Evolutionary conservation across 2,329 filamentous ascomycete genomes (phyloP).

Genomic region (Diatrype stigma): DNA sequence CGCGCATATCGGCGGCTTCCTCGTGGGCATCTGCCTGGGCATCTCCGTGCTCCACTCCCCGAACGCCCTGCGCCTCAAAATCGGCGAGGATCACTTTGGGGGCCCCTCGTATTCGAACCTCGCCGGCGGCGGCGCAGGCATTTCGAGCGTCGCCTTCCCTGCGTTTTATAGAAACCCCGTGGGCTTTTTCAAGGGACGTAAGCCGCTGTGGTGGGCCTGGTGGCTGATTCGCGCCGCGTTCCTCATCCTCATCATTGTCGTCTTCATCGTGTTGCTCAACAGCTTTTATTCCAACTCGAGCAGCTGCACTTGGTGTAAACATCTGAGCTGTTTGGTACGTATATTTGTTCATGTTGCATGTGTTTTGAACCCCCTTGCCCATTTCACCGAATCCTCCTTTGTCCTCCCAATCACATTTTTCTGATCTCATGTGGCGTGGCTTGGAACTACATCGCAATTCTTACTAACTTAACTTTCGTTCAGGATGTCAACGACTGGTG

Average conservation of each 20-base stretch:
- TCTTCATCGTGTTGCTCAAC: slow-evolving; percentile 80
- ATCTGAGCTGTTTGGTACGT: slow-evolving; percentile 87
- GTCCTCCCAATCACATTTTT: too few species aligned
- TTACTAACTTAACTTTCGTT: slow-evolving; percentile 1
- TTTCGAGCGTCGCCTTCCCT: slow-evolving; percentile 42
- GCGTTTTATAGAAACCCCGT: slow-evolving; percentile 59
- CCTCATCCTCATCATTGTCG: slow-evolving; percentile 74
- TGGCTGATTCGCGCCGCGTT: slow-evolving; percentile 81
- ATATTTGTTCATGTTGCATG: not conserved
- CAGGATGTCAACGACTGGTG: slow-evolving; percentile 30
- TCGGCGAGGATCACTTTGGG: slow-evolving; percentile 54
- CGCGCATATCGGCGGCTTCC: slow-evolving; percentile 90
- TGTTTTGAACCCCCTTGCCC: not conserved
- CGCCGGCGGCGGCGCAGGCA: slow-evolving; percentile 38
- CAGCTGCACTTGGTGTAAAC: slow-evolving; percentile 89
- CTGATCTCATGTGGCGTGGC: not conserved
- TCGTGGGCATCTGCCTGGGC: slow-evolving; percentile 85
- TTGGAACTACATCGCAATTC: not conserved
- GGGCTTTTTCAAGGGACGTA: slow-evolving; percentile 87
- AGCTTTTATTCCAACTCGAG: slow-evolving; percentile 83
- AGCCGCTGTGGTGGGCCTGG: slow-evolving; percentile 96
- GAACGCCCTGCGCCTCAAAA: slow-evolving; percentile 68
- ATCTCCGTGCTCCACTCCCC: slow-evolving; percentile 87
- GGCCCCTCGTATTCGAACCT: slow-evolving; percentile 60
- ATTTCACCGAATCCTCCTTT: too few species aligned